Percentiles rank a stretch among this genome's conserved stretches.
These are phyloP conservation scores for Gastrolobium bilobum DNA, from an alignment of 306 rosid genomes.

Conservation along the genomic window DNA sequence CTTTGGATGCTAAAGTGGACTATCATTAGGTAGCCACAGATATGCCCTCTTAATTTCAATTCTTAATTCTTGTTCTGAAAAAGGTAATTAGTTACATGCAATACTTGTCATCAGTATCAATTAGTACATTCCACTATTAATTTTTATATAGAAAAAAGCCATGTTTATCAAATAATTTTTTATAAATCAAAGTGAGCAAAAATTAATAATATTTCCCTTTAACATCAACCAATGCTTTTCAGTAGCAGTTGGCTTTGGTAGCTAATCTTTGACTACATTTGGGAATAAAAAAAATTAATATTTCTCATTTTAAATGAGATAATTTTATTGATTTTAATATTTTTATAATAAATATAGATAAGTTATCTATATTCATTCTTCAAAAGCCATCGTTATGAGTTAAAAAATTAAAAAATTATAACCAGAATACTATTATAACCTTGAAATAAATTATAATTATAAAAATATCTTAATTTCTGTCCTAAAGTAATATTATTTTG, in stretches of 20 bases:
- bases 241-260: slow-evolving; percentile 6
- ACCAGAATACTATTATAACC: too few relatives aligned
- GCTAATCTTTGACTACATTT: slow-evolving; percentile 34
- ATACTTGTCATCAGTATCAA: neutral
- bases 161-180: neutral
- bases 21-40: slow-evolving; percentile 13
- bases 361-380: too few relatives aligned
- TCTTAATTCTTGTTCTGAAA: neutral
- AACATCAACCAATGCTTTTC: neutral
- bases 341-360: too few relatives aligned
- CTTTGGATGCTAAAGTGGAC: slow-evolving; percentile 20
- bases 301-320: too few relatives aligned
- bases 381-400: too few relatives aligned
- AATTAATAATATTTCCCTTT: slow-evolving; percentile 7
- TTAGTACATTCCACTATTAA: neutral
- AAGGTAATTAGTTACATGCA: neutral
- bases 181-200: neutral
- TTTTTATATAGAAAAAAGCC: neutral
- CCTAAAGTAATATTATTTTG: too few relatives aligned
- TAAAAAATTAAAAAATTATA: too few relatives aligned
- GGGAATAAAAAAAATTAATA: neutral
- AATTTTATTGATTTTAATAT: too few relatives aligned
- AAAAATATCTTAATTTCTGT: too few relatives aligned
- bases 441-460: too few relatives aligned
- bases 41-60: neutral